Percentiles rank a stretch among this genome's conserved stretches.
These are phyloP conservation scores for Beauveria caledonica DNA, from an alignment of 2,329 filamentous ascomycete genomes.

Conservation along the genomic window DNA sequence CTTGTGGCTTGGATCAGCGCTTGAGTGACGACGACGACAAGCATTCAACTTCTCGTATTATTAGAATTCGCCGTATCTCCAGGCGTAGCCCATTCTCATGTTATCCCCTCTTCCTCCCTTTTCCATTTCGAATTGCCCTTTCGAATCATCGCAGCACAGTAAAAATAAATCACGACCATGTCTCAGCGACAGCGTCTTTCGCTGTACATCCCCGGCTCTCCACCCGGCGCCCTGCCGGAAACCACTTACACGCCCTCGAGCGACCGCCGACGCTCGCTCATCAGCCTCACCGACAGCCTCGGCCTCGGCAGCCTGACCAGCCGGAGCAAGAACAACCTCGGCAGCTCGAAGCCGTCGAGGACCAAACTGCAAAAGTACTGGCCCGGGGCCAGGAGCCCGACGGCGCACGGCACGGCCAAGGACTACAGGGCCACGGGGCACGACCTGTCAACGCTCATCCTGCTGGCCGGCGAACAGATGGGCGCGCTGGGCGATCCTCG, in stretches of 20 bases:
- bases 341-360: background rate
- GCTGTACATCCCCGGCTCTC: constrained; percentile 1
- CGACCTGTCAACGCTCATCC: background rate
- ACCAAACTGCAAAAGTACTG: background rate
- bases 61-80: background rate
- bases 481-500: constrained; percentile 1
- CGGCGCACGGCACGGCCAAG: background rate
- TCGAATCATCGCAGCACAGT: too few species aligned
- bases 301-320: background rate
- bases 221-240: background rate
- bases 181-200: constrained; percentile 2
- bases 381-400: constrained; percentile 3
- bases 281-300: constrained; percentile 7
- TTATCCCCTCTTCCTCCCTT: background rate
- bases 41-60: background rate
- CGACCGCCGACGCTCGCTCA: constrained; percentile 10
- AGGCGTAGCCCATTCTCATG: too few species aligned
- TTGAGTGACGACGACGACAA: constrained; percentile 4
- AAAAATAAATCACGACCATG: background rate
- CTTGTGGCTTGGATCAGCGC: constrained; percentile 9
- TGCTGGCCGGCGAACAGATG: constrained; percentile 8
- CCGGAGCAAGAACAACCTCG: background rate
- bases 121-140: background rate
- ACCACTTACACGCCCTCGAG: constrained; percentile 7
- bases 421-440: background rate